Conservation (phyloP, 2,329 filamentous ascomycete species). For the Trichoderma cornu-damae region DNA sequence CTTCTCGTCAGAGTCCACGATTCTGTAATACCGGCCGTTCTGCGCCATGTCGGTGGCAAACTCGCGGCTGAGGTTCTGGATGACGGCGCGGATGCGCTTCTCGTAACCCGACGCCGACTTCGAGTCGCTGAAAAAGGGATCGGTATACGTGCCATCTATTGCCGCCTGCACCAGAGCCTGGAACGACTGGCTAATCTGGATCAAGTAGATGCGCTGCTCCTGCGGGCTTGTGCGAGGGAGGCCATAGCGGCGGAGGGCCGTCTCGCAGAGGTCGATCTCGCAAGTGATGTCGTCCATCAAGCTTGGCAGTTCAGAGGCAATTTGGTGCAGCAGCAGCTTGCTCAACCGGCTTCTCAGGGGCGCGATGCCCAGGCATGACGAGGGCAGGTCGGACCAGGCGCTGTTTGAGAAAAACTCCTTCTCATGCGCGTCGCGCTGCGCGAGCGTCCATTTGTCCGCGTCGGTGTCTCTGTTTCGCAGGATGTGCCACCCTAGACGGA, state of each 20-base stretch:
- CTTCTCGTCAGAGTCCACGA: background rate
- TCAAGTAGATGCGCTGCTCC: slow-evolving; percentile 47
- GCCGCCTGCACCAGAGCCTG: slow-evolving; percentile 42
- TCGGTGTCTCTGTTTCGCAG: slow-evolving; percentile 43
- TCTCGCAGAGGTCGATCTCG: slow-evolving; percentile 33
- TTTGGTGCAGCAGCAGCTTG: slow-evolving; percentile 44
- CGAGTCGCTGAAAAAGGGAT: slow-evolving; percentile 45
- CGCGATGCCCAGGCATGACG: slow-evolving; percentile 42
- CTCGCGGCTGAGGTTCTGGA: slow-evolving; percentile 45
- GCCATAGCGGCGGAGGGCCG: slow-evolving; percentile 44
- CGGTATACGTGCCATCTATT: slow-evolving; percentile 47
- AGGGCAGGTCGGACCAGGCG: slow-evolving; percentile 35
- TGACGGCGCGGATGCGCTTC: slow-evolving; percentile 48
- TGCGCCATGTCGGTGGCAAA: slow-evolving; percentile 43
- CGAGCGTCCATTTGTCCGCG: slow-evolving; percentile 27
- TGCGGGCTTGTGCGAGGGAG: slow-evolving; percentile 38
- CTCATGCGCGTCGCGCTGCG: slow-evolving; percentile 39
- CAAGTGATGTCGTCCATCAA: slow-evolving; percentile 41
- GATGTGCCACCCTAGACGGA: slow-evolving; percentile 51
- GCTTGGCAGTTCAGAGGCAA: slow-evolving; percentile 41
- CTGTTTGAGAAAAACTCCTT: slow-evolving; percentile 40
- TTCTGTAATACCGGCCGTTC: slow-evolving; percentile 34
- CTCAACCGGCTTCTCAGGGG: slow-evolving; percentile 46
- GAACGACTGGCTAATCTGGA: slow-evolving; percentile 42
- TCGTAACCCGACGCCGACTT: slow-evolving; percentile 30